These are phyloP conservation scores for Spathaspora sp. DNA, from an alignment of 1,139 yeast species.

Conservation along the genomic window DNA sequence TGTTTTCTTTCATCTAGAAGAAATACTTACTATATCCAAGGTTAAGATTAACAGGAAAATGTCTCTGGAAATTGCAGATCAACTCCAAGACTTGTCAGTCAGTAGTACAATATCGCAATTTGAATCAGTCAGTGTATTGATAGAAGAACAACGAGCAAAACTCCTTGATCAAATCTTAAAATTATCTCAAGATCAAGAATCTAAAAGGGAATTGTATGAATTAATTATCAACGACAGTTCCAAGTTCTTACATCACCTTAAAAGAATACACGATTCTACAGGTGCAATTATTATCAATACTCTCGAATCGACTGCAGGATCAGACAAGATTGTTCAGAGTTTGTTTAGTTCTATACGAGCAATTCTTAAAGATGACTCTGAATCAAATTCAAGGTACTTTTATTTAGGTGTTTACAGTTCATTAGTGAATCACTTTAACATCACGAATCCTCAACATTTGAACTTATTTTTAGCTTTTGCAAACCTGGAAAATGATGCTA, in stretches of 20 bases:
- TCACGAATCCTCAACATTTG: slow-evolving; percentile 23
- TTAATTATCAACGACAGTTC: slow-evolving; percentile 20
- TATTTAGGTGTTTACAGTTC: slow-evolving; percentile 15
- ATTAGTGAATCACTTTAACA: slow-evolving; percentile 17
- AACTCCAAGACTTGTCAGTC: background rate
- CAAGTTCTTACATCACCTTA: slow-evolving; percentile 19
- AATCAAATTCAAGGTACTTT: slow-evolving; percentile 5
- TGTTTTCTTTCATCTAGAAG: no score
- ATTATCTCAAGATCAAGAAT: slow-evolving; percentile 16
- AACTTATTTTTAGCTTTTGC: slow-evolving; percentile 23
- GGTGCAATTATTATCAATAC: slow-evolving; percentile 10
- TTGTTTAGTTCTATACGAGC: slow-evolving; percentile 16
- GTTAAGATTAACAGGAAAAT: no score
- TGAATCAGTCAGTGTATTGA: background rate
- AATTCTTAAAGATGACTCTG: slow-evolving; percentile 11
- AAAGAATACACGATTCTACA: slow-evolving; percentile 18
- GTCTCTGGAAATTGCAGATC: background rate
- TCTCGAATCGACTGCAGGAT: background rate
- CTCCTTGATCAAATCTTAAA: slow-evolving; percentile 2
- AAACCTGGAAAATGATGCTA: slow-evolving; percentile 15
- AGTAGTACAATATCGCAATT: background rate
- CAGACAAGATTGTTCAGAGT: slow-evolving; percentile 10
- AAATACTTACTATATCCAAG: no score
- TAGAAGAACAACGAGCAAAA: background rate
- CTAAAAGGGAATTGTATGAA: slow-evolving; percentile 16